These are phyloP conservation scores for Fusarium tanahbumbuense DNA, from an alignment of 2,329 filamentous ascomycete genomes.

Conservation along the genomic window DNA sequence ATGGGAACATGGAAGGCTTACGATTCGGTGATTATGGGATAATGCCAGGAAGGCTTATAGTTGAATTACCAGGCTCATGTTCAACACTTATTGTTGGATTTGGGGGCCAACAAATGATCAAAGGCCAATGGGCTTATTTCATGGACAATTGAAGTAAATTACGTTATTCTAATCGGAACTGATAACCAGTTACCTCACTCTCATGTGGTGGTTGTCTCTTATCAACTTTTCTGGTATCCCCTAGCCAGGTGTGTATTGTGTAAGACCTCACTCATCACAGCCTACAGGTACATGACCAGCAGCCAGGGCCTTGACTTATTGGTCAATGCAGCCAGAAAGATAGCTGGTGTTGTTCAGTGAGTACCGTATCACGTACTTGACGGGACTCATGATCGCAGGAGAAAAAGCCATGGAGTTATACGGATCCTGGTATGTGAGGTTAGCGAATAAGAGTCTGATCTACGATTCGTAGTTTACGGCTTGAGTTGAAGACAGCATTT, in stretches of 20 bases:
- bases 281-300: not conserved
- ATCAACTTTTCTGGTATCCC: not conserved
- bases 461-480: not conserved
- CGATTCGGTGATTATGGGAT: not conserved
- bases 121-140: not conserved
- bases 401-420: not conserved
- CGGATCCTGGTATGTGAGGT: not conserved
- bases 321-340: not conserved
- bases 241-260: not conserved
- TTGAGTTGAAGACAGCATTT: not conserved
- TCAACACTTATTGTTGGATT: not conserved
- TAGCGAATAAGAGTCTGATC: constrained; percentile 1
- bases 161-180: not conserved
- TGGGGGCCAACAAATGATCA: not conserved
- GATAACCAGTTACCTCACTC: not conserved
- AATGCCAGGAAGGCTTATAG: not conserved
- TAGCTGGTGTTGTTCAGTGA: not conserved
- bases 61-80: no score
- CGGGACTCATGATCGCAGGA: not conserved
- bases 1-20: not conserved
- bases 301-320: not conserved
- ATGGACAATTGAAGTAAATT: not conserved
- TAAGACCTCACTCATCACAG: not conserved
- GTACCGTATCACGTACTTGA: not conserved
- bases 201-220: not conserved